Percentiles rank a stretch among this genome's conserved stretches.
phyloP scores from a whole-genome alignment of 345 rosid genomes.

The Moringa oleifera region DNA sequence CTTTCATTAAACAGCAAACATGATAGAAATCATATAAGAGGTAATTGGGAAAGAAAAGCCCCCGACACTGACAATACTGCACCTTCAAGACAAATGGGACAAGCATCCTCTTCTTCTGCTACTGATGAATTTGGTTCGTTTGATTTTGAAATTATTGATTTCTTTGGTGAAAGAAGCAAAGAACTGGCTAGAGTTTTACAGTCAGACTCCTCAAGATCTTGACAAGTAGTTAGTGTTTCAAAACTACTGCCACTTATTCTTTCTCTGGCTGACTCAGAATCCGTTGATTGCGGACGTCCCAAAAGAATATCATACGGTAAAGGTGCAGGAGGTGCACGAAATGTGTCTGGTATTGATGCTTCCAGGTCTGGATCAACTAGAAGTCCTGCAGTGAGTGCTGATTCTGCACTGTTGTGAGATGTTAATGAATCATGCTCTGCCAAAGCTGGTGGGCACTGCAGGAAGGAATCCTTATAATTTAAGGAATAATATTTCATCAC shows the following conservation, averaged over 20 bases:
- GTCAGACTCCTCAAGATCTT: conserved; percentile 44
- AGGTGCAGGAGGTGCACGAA: conserved; percentile 67
- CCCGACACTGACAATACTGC: background rate
- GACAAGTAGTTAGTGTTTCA: conserved; percentile 30
- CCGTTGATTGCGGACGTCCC: conserved; percentile 35
- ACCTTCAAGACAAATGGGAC: conserved; percentile 95
- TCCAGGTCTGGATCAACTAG: conserved; percentile 53
- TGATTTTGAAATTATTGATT: conserved; percentile 39
- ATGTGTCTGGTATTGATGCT: conserved; percentile 60
- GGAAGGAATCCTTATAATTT: conserved; percentile 12
- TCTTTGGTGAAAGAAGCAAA: conserved; percentile 39
- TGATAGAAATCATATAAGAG: background rate
- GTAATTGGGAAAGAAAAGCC: no score
- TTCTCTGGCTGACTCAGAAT: conserved; percentile 28
- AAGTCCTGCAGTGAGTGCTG: conserved; percentile 47
- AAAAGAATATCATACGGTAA: conserved; percentile 61
- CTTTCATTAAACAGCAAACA: conserved; percentile 3
- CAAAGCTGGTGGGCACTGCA: conserved; percentile 58
- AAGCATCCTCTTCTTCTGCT: conserved; percentile 70
- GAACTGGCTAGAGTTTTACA: conserved; percentile 42
- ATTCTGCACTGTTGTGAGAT: conserved; percentile 34
- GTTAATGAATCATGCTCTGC: conserved; percentile 45
- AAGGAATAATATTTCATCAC: conserved; percentile 2
- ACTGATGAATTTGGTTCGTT: conserved; percentile 19
- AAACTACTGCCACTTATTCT: conserved; percentile 39